These are phyloP conservation scores for Solanum bulbocastanum DNA, from an alignment of 257 asterid species.

Conservation along the genomic window DNA sequence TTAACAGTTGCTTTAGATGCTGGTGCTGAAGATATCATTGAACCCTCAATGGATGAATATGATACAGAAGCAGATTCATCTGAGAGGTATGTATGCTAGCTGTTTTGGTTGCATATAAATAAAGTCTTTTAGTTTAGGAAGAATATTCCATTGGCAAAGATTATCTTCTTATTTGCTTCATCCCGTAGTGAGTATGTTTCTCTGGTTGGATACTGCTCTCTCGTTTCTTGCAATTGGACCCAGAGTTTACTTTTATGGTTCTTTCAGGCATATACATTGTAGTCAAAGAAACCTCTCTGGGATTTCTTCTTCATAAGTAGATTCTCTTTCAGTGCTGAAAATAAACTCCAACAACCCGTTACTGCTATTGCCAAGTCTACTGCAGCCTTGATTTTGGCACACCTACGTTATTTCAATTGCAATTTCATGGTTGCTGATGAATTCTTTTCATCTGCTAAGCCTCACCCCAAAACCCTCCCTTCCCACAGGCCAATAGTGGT, in stretches of 20 bases:
- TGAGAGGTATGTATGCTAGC: not conserved
- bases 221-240: not conserved
- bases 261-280: not conserved
- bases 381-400: not conserved
- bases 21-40: conserved; percentile 85
- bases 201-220: not conserved
- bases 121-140: not conserved
- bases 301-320: not conserved
- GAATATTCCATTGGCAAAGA: not conserved
- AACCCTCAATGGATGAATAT: conserved; percentile 55
- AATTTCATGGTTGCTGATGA: not conserved
- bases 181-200: not conserved
- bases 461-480: not conserved
- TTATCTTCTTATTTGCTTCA: not conserved
- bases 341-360: not conserved
- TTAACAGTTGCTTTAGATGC: conserved; percentile 77
- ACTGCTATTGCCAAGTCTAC: not conserved
- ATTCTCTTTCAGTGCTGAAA: not conserved
- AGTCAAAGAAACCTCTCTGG: not conserved
- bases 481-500: not conserved
- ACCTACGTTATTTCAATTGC: not conserved
- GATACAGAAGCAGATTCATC: conserved; percentile 49
- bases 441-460: not conserved
- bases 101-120: not conserved
- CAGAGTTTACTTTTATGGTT: not conserved